Evolutionary conservation across 148 eudicot genomes (phyloP).

Genomic region (Pouteria glomerata): DNA sequence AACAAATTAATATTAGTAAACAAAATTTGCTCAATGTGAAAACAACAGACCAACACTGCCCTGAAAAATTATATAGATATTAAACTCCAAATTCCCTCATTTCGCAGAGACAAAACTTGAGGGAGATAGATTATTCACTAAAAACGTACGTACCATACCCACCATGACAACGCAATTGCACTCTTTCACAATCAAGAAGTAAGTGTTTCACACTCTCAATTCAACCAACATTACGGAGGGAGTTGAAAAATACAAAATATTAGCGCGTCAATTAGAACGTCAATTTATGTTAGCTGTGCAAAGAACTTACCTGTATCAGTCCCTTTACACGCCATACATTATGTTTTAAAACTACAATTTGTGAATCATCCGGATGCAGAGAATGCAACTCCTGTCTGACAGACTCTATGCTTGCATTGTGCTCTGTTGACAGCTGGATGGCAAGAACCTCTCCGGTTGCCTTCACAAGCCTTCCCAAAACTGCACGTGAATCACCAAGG

Average conservation of each 20-base stretch:
- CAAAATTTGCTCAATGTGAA: slow-evolving; percentile 3
- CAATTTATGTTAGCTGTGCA: not conserved
- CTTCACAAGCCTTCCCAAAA: slow-evolving; percentile 59
- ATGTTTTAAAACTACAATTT: slow-evolving; percentile 75
- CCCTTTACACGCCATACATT: slow-evolving; percentile 93
- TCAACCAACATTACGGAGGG: not conserved
- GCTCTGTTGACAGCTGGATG: slow-evolving; percentile 68
- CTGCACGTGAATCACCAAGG: slow-evolving; percentile 80
- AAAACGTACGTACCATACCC: not conserved
- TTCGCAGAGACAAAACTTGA: not conserved
- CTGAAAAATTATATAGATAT: not conserved
- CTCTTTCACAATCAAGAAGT: not conserved
- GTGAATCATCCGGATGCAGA: slow-evolving; percentile 69
- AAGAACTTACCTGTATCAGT: slow-evolving; percentile 56
- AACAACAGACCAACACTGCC: not conserved
- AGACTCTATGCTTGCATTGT: slow-evolving; percentile 67
- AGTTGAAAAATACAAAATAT: not conserved
- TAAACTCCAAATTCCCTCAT: not conserved
- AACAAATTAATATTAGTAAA: not conserved
- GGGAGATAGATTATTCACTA: not conserved
- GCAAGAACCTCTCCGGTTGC: slow-evolving; percentile 75
- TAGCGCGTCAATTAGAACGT: slow-evolving; percentile 7
- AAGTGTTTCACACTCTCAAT: not conserved
- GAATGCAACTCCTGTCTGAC: slow-evolving; percentile 76
- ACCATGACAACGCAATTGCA: not conserved